Evolutionary conservation across 805 yeast genomes (phyloP).

Genomic region (Candida arabinofermentans): DNA sequence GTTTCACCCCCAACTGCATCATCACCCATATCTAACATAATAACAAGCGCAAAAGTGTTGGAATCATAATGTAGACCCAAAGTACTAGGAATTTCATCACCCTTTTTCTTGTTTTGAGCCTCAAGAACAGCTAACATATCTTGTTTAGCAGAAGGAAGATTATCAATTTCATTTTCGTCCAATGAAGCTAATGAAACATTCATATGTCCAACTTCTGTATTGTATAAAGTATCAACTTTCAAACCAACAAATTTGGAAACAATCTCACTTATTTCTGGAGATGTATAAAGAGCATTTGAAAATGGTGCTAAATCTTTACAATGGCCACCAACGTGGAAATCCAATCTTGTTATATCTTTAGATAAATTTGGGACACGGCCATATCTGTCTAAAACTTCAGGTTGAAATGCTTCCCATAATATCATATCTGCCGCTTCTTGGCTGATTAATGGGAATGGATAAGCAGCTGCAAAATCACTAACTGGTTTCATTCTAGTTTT

Average conservation of each 20-base stretch:
- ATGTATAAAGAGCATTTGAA: constrained; percentile 44
- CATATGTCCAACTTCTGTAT: constrained; percentile 45
- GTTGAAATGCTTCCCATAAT: constrained; percentile 40
- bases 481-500: constrained; percentile 24
- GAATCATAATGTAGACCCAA: constrained; percentile 46
- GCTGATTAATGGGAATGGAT: constrained; percentile 52
- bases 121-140: constrained; percentile 3
- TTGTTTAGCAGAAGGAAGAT: constrained; percentile 4
- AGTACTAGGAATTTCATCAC: constrained; percentile 38
- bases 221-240: constrained; percentile 40
- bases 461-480: constrained; percentile 39
- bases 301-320: constrained; percentile 37
- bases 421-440: constrained; percentile 30
- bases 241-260: constrained; percentile 46
- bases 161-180: constrained; percentile 7
- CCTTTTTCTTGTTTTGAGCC: constrained; percentile 14
- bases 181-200: constrained; percentile 36
- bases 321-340: constrained; percentile 43
- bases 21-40: constrained; percentile 43
- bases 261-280: constrained; percentile 43
- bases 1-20: constrained; percentile 52
- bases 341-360: constrained; percentile 28
- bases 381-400: constrained; percentile 36
- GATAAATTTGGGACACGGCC: constrained; percentile 34
- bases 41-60: constrained; percentile 43